phyloP scores from a whole-genome alignment of 805 yeast species.

The Isabelozyma gotoi region DNA sequence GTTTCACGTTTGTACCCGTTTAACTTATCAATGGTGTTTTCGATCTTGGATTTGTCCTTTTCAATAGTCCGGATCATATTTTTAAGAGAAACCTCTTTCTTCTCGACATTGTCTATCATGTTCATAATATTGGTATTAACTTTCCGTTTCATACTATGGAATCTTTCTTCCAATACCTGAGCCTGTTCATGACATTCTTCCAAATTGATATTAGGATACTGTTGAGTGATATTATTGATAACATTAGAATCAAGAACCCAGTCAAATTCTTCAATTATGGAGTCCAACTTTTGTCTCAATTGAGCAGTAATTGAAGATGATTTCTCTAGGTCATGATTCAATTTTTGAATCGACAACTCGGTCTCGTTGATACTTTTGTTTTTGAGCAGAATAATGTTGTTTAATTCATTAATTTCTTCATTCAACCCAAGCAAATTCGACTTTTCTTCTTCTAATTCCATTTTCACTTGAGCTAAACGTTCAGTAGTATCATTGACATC shows the following conservation, averaged over 20 bases:
- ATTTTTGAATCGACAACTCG: constrained; percentile 52
- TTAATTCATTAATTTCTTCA: constrained; percentile 71
- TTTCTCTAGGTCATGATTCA: constrained; percentile 56
- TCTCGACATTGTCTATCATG: constrained; percentile 88
- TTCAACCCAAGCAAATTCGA: constrained; percentile 64
- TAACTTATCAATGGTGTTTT: constrained; percentile 78
- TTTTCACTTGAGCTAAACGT: constrained; percentile 16
- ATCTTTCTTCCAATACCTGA: constrained; percentile 53
- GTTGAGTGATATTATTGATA: constrained; percentile 54
- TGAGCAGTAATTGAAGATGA: constrained; percentile 35
- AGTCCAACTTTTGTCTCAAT: constrained; percentile 40
- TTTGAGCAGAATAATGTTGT: constrained; percentile 42
- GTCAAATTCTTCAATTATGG: constrained; percentile 53
- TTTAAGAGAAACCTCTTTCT: constrained; percentile 74
- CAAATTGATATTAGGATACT: constrained; percentile 62
- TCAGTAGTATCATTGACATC: constrained; percentile 24
- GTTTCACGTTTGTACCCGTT: constrained; percentile 86
- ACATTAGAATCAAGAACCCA: constrained; percentile 74
- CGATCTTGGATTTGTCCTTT: constrained; percentile 85
- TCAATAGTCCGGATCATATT: constrained; percentile 84
- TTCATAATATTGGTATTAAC: constrained; percentile 86
- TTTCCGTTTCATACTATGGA: constrained; percentile 70
- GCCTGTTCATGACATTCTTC: constrained; percentile 61
- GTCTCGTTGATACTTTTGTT: constrained; percentile 45
- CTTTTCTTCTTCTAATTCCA: constrained; percentile 52